Evolutionary conservation across 371 early-diverging fungal genomes (phyloP).

Genomic region (Actinomucor elegans): DNA sequence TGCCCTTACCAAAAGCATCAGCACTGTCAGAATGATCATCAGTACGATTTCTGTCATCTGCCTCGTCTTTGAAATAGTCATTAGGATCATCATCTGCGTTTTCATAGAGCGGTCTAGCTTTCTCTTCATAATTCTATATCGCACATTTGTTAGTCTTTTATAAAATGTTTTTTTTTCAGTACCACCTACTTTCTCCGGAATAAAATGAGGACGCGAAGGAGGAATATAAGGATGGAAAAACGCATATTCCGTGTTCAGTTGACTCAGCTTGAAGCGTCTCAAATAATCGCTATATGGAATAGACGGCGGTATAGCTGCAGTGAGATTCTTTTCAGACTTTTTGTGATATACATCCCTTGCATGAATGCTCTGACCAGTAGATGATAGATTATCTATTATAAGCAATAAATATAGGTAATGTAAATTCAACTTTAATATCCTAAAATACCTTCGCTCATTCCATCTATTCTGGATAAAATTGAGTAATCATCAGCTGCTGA

Average conservation of each 20-base stretch:
- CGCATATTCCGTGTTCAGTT: slow-evolving; percentile 23
- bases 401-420: too few relatives aligned
- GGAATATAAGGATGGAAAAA: slow-evolving; percentile 57
- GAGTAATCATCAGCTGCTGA: slow-evolving; percentile 6
- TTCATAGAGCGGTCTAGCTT: slow-evolving; percentile 4
- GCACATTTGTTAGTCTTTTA: too few relatives aligned
- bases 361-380: not conserved
- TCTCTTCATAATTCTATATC: slow-evolving; percentile 2
- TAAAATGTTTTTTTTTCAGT: not conserved
- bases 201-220: slow-evolving; percentile 45
- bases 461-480: not conserved
- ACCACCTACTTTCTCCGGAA: slow-evolving; percentile 31
- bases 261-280: slow-evolving; percentile 51
- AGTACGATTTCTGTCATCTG: slow-evolving; percentile 1
- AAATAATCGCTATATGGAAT: slow-evolving; percentile 74
- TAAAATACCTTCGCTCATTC: slow-evolving; percentile 1
- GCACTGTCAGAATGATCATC: slow-evolving; percentile 5
- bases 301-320: slow-evolving; percentile 50
- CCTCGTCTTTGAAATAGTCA: slow-evolving; percentile 6
- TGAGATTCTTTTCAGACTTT: slow-evolving; percentile 4
- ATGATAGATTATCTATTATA: not conserved
- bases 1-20: slow-evolving; percentile 20
- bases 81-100: not conserved
- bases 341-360: not conserved
- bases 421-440: too few relatives aligned